Conservation (phyloP, 108 stramenopile species). For the Pseudonitzschia multistriata region DNA sequence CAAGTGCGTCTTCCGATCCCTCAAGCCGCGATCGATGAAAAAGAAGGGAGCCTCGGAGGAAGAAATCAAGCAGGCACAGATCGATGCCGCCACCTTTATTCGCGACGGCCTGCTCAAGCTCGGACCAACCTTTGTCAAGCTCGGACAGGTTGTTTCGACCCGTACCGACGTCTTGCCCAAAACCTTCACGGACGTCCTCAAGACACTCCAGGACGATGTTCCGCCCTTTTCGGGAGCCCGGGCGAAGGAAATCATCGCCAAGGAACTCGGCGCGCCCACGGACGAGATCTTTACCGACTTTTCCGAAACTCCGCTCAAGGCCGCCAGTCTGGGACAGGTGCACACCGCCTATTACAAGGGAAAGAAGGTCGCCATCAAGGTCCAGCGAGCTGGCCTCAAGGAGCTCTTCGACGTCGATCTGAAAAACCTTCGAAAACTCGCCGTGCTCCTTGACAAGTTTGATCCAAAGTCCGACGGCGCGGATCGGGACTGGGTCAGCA, state of each 20-base stretch:
- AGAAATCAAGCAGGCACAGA: constrained; percentile 62
- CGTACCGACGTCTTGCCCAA: constrained; percentile 88
- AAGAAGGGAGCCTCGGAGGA: constrained; percentile 68
- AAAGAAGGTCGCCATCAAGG: constrained; percentile 89
- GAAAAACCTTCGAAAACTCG: constrained; percentile 87
- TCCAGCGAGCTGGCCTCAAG: constrained; percentile 92
- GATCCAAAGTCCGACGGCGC: constrained; percentile 95
- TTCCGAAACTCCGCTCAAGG: constrained; percentile 80
- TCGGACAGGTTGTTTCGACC: constrained; percentile 69
- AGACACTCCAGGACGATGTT: constrained; percentile 92
- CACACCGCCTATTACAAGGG: constrained; percentile 86
- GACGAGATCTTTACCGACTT: constrained; percentile 86
- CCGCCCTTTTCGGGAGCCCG: constrained; percentile 85
- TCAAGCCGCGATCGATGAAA: constrained; percentile 69
- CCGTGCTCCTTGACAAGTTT: constrained; percentile 88
- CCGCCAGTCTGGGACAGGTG: constrained; percentile 94
- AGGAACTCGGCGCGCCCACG: constrained; percentile 74
- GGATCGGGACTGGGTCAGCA: constrained; percentile 90
- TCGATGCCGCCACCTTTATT: constrained; percentile 79
- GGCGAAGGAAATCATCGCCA: constrained; percentile 84
- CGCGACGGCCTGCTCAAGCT: constrained; percentile 82
- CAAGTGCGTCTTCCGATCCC: constrained; percentile 68
- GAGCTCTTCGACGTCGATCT: constrained; percentile 95
- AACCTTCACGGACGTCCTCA: constrained; percentile 88
- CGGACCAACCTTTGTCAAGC: constrained; percentile 95